A percentile compares a stretch with the other conserved stretches of the same genome.
Conservation (phyloP, 2,329 filamentous ascomycete genomes). For the Penicillium hesseltinei region DNA sequence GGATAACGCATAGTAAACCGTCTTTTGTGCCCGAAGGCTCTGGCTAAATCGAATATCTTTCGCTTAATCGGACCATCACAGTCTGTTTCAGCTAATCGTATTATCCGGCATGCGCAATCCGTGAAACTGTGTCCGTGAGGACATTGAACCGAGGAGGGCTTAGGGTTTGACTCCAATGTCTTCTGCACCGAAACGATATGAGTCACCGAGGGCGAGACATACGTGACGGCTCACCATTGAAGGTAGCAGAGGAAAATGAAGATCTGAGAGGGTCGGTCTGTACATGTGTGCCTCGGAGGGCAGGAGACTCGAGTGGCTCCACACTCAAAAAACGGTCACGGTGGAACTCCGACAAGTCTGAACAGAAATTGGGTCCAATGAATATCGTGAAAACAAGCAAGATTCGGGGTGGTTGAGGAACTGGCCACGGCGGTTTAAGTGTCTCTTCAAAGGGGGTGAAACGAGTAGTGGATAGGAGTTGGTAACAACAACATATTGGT, state of each 20-base stretch:
- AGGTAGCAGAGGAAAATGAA: conserved; percentile 62
- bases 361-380: conserved; percentile 19
- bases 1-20: conserved; percentile 47
- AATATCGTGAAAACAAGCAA: conserved; percentile 7
- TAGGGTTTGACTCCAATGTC: conserved; percentile 96
- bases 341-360: conserved; percentile 12
- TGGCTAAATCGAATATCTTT: conserved; percentile 45
- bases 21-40: conserved; percentile 45
- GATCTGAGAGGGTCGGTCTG: conserved; percentile 76
- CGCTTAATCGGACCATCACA: conserved; percentile 32
- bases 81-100: conserved; percentile 60
- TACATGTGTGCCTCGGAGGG: conserved; percentile 45
- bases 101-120: conserved; percentile 65
- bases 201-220: conserved; percentile 28
- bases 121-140: conserved; percentile 58
- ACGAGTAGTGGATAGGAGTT: conserved; percentile 6
- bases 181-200: conserved; percentile 56
- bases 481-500: background rate
- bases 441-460: conserved; percentile 5
- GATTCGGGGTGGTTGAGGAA: conserved; percentile 1
- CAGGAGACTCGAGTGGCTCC: conserved; percentile 39
- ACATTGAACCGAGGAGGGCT: conserved; percentile 65
- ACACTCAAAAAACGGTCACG: conserved; percentile 16
- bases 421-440: conserved; percentile 1
- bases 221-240: conserved; percentile 39